A percentile compares a stretch with the other conserved stretches of the same genome.
Evolutionary conservation across 331 rosid species (phyloP).

Genomic region (Acacia pycnantha): DNA sequence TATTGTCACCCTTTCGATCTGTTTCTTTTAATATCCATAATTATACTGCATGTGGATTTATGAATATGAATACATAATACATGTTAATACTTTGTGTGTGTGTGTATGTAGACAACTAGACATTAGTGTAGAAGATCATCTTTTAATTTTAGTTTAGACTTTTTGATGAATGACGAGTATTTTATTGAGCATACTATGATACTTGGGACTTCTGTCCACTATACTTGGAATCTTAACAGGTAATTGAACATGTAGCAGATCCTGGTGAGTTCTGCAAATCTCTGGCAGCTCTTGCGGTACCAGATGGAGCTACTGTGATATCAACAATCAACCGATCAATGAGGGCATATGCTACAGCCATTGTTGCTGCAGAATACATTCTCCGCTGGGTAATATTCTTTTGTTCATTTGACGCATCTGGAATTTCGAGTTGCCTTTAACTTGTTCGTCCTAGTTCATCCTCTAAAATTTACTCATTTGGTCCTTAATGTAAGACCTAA

Average conservation of each 20-base stretch:
- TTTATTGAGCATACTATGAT: neutral
- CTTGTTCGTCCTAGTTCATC: neutral
- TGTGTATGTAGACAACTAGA: neutral
- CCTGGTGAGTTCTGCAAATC: slow-evolving; percentile 94
- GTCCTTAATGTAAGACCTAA: too few relatives aligned
- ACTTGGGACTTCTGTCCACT: slow-evolving; percentile 23
- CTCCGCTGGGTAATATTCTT: slow-evolving; percentile 72
- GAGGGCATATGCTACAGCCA: slow-evolving; percentile 88
- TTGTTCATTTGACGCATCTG: neutral
- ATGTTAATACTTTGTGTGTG: neutral
- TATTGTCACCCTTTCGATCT: slow-evolving; percentile 30
- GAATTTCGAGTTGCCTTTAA: neutral
- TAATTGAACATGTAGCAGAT: slow-evolving; percentile 89
- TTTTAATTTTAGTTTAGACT: neutral
- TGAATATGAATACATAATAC: neutral
- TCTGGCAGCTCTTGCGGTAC: slow-evolving; percentile 61
- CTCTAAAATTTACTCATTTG: neutral
- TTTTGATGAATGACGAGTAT: neutral
- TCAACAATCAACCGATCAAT: slow-evolving; percentile 87
- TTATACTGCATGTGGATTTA: neutral
- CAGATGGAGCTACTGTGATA: slow-evolving; percentile 80
- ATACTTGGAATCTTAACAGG: slow-evolving; percentile 41
- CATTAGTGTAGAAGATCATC: neutral
- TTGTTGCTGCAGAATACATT: slow-evolving; percentile 85
- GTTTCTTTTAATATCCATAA: neutral